Base-by-base conservation (phyloP, 2,329 filamentous ascomycete genomes). In the Aplosporella prunicola region DNA sequence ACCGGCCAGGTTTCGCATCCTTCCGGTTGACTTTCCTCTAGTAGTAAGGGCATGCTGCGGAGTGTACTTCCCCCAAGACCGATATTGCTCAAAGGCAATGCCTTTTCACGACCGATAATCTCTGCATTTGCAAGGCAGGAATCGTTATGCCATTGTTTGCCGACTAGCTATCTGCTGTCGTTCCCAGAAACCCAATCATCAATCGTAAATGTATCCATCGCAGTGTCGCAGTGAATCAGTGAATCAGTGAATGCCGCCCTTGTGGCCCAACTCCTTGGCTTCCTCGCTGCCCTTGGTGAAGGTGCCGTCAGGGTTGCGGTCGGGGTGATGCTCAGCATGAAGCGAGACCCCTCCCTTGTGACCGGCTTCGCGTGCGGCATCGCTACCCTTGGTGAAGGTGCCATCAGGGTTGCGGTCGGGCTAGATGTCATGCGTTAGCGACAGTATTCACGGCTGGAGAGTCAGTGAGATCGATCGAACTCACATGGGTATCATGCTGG, bases 291-390 rank as follows among this genome's bases (percentile, higher is more conserved):
- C 59, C 42, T 55, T 51, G 42, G 51, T 51, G 50, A 62, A 62
- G 29, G 58, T 61, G 31, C 59, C 58, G 31, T 61, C 57, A 10
- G 56, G 51, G 44, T 57, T 58, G 34, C 57, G 57, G 41, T 49
- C 54, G 14, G 50, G 33, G 14, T 29, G 14, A 16, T 16, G 14
- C 27, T 29, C 27, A 14, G 27, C 27, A 14, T 29, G 11, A n/a
- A 29, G 27, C 18, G 14, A 29, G 27, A 22, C 31, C 31, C 59
- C 58, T 13, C 58, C 60, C 37, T 53, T 51, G 16, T 51, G 45
- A 8, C 60, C 59, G 8, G 60, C 52, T 41, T 61, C 58, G 35
- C 53, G 55, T 25, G 60, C 59, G 5, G 58, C 47, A 27, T 59
- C 51, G 3, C 52, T 55, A 39, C 59, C 59, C 42, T 55, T 50